Evolutionary conservation across 441 rosid genomes (phyloP).

Genomic region (Gossypium davidsonii): DNA sequence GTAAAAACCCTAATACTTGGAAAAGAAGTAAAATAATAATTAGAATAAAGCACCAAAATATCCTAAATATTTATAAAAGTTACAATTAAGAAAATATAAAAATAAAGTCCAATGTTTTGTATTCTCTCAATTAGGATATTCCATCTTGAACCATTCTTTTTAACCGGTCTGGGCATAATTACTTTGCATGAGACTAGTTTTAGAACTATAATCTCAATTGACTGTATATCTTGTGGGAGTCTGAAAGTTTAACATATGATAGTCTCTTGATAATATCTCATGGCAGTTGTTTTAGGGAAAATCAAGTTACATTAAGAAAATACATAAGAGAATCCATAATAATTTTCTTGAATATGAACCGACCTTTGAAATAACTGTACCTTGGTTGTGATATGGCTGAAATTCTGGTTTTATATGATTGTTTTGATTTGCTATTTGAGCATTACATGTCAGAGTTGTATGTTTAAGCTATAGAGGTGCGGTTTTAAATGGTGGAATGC

Average conservation of each 20-base stretch:
- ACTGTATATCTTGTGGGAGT: not conserved
- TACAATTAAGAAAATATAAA: not conserved
- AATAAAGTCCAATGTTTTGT: not conserved
- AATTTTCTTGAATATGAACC: not conserved
- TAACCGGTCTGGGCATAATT: not conserved
- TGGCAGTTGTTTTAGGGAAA: not conserved
- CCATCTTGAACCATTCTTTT: not conserved
- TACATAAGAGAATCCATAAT: not conserved
- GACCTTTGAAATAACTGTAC: not conserved
- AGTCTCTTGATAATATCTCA: not conserved
- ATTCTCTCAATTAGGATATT: not conserved
- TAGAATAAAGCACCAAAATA: not conserved
- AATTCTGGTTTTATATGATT: slow-evolving; percentile 6
- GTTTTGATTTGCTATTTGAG: not conserved
- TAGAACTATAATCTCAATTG: not conserved
- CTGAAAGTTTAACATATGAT: not conserved
- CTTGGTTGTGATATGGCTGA: not conserved
- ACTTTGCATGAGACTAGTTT: slow-evolving; percentile 5
- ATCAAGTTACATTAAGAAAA: not conserved
- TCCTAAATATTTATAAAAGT: not conserved
- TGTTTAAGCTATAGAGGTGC: not conserved
- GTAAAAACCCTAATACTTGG: not conserved
- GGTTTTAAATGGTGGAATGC: not conserved
- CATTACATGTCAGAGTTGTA: not conserved
- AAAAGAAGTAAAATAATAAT: not conserved